Conservation (phyloP, 306 rosid species). For the Lathyrus aphaca region DNA sequence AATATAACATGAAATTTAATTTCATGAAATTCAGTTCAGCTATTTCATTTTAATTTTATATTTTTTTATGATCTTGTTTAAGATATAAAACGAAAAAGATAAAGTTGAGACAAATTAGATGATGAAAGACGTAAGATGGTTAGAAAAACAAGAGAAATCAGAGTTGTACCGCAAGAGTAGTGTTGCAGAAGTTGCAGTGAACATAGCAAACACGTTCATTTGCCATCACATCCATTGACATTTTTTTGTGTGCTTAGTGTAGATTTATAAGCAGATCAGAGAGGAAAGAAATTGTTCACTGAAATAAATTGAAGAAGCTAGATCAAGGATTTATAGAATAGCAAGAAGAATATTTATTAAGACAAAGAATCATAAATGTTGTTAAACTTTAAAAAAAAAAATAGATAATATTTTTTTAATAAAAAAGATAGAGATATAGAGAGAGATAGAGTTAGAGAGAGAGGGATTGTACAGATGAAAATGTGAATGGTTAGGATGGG, state of each 20-base stretch:
- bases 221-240: constrained; percentile 91
- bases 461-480: constrained; percentile 52
- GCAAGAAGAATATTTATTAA: constrained; percentile 21
- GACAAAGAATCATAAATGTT: constrained; percentile 34
- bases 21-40: constrained; percentile 22
- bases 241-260: constrained; percentile 40
- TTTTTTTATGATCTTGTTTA: no score
- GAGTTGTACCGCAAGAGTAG: constrained; percentile 93
- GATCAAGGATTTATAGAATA: constrained; percentile 43
- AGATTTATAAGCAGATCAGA: constrained; percentile 49
- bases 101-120: constrained; percentile 45
- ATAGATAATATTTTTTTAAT: constrained; percentile 5
- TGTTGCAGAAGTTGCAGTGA: constrained; percentile 99
- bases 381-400: constrained; percentile 14
- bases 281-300: constrained; percentile 39
- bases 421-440: no score
- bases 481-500: constrained; percentile 75
- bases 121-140: constrained; percentile 44
- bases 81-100: background rate
- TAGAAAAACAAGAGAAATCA: constrained; percentile 41
- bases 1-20: constrained; percentile 44
- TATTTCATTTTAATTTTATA: no score
- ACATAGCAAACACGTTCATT: constrained; percentile 99
- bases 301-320: constrained; percentile 41
- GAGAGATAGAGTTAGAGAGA: constrained; percentile 4